Conservation (phyloP, 352 stramenopile species). For the Peronosclerospora sorghi region DNA sequence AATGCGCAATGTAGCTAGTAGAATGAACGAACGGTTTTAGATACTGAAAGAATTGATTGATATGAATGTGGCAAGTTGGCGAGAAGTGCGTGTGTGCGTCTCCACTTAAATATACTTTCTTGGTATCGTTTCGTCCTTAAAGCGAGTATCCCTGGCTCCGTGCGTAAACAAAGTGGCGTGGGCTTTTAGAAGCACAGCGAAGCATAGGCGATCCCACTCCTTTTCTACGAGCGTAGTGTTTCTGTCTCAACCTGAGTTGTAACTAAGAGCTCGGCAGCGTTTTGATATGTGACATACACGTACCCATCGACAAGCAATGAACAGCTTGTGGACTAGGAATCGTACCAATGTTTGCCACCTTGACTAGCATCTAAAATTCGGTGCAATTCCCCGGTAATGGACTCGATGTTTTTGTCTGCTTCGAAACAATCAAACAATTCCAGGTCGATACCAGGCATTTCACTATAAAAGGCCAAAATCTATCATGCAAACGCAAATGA, state of each 20-base stretch:
- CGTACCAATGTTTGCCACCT: slow-evolving; percentile 17
- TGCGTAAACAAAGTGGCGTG: not conserved
- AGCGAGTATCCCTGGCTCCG: not conserved
- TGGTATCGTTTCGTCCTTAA: slow-evolving; percentile 9
- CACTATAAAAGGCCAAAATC: slow-evolving; percentile 82
- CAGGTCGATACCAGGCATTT: slow-evolving; percentile 63
- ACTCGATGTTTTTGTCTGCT: slow-evolving; percentile 64
- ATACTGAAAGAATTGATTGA: too few species aligned
- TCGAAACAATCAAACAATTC: slow-evolving; percentile 75
- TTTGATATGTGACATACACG: too few species aligned
- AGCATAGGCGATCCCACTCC: too few species aligned
- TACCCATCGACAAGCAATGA: not conserved
- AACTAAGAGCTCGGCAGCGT: not conserved
- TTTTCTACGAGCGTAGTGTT: not conserved
- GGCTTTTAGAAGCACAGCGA: too few species aligned
- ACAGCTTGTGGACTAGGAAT: slow-evolving; percentile 2
- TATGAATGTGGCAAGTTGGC: not conserved
- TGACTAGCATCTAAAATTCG: slow-evolving; percentile 51
- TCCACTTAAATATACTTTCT: slow-evolving; percentile 56
- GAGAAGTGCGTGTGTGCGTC: slow-evolving; percentile 1
- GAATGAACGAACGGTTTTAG: slow-evolving; percentile 96
- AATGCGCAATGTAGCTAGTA: slow-evolving; percentile 97
- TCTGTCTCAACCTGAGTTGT: too few species aligned
- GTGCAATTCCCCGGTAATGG: slow-evolving; percentile 60
- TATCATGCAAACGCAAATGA: slow-evolving; percentile 10